A percentile compares a stretch with the other conserved stretches of the same genome.
phyloP scores from a whole-genome alignment of 1,284 basidiomycete genomes.

The Caloboletus inedulis region DNA sequence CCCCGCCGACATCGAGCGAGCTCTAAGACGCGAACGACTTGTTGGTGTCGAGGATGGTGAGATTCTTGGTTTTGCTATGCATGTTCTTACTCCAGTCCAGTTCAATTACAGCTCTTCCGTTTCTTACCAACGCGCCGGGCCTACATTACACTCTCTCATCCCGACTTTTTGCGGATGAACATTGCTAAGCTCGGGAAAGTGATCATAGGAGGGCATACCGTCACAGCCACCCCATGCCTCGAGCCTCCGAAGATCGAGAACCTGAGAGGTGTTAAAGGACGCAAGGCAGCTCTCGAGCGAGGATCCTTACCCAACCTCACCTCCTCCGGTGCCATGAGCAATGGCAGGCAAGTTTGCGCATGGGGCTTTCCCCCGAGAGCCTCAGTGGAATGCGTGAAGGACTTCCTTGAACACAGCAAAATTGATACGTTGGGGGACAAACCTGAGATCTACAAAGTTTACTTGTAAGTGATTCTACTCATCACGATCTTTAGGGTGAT shows the following conservation, averaged over 20 bases:
- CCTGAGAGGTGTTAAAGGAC: slow-evolving; percentile 43
- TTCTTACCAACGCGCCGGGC: slow-evolving; percentile 59
- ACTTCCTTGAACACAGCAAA: slow-evolving; percentile 44
- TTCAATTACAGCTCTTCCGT: slow-evolving; percentile 54
- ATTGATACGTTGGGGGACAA: slow-evolving; percentile 39
- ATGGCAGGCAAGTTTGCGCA: slow-evolving; percentile 53
- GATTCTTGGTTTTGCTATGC: slow-evolving; percentile 8
- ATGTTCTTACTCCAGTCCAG: slow-evolving; percentile 36
- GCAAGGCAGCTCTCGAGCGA: slow-evolving; percentile 39
- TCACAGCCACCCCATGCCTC: slow-evolving; percentile 21
- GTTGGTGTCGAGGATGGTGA: slow-evolving; percentile 54
- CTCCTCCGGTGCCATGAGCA: slow-evolving; percentile 48
- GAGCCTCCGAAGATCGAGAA: slow-evolving; percentile 26
- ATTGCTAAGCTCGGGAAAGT: slow-evolving; percentile 41
- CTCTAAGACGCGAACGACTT: slow-evolving; percentile 45
- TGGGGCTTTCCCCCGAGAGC: slow-evolving; percentile 58
- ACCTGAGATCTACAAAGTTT: slow-evolving; percentile 46
- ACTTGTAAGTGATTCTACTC: slow-evolving; percentile 41
- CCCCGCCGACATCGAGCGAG: slow-evolving; percentile 54
- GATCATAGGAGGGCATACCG: slow-evolving; percentile 40
- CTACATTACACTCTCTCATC: slow-evolving; percentile 47
- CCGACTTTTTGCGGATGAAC: slow-evolving; percentile 44
- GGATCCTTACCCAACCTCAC: slow-evolving; percentile 40
- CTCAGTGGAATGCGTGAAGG: slow-evolving; percentile 35
- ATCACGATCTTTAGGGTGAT: not conserved